Evolutionary conservation across 2,329 filamentous ascomycete genomes (phyloP).

Genomic region (Cryphonectria japonica): DNA sequence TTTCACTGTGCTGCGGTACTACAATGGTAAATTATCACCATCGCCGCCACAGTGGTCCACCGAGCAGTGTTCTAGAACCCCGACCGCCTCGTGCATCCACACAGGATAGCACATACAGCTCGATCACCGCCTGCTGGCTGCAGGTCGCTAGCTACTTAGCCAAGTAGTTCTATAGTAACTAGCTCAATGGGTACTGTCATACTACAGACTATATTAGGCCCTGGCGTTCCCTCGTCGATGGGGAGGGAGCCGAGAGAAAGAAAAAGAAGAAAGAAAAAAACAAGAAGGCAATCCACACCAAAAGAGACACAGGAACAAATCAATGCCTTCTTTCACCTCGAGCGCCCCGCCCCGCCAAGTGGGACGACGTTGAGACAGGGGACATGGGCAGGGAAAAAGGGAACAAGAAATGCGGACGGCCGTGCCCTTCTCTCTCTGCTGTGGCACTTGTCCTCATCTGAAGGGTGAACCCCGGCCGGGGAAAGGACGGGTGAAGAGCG

Average conservation of each 20-base stretch:
- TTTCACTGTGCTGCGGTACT: not conserved
- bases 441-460: conserved; percentile 2
- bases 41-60: conserved; percentile 4
- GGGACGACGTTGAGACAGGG: not conserved
- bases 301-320: not conserved
- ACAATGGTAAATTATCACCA: not conserved
- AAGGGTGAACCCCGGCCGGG: conserved; percentile 6
- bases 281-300: not conserved
- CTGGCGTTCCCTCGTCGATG: no score
- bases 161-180: not conserved
- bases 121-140: not conserved
- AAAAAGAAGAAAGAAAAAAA: conserved; percentile 1
- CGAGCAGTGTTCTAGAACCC: not conserved
- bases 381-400: not conserved
- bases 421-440: not conserved
- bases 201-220: no score
- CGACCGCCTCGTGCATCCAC: not conserved
- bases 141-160: not conserved
- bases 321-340: not conserved
- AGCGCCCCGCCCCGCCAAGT: conserved; percentile 9
- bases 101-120: not conserved
- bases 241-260: not conserved
- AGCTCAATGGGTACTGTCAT: no score
- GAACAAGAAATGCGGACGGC: not conserved
- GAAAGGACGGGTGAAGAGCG: conserved; percentile 14